Evolutionary conservation across 2,329 filamentous ascomycete genomes (phyloP), one percentile per base, ranked within the genome.

Genomic region (Dendryphion nanum): DNA sequence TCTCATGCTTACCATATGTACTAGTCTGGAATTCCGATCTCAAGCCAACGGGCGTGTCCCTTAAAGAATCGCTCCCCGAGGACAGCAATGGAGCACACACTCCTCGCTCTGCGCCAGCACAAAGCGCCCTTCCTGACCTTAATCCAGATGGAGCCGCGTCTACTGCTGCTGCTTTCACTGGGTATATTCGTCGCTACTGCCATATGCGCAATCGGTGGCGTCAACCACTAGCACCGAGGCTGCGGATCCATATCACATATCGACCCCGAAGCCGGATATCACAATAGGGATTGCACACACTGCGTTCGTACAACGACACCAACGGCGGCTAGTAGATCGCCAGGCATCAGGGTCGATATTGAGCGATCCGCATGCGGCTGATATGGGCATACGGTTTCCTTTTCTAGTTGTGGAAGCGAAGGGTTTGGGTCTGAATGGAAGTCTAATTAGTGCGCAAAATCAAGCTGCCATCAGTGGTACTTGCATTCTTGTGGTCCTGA

Each of bases 161-260:
- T n/a, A n/a, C n/a, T n/a, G 21, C 36, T 24, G 33, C 30, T 30
- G 33, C 35, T 10, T 50, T 48, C 38, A n/a, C 26, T 16, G 34
- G 42, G 21, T 19, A 44, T 14, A 28, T 48, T 45, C 48, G 18
- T 48, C 42, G 3, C 42, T 48, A 13, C 46, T 35, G 37, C 48
- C 45, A 17, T 47, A 39, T 28, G 36, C 42, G 32, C 38, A 33
- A 33, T 47, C 38, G 26, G 24, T 45, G n/a, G 42, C 48, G 10
- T 40, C 38, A 12, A 53, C 48, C 19, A 44, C 42, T 26, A 51
- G 42, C 28, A 49, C 35, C 18, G 42, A 51, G n/a, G n/a, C n/a
- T n/a, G n/a, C n/a, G n/a, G 21, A 24, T 24, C 21, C 21, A 7
- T 7, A 24, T 24, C 21, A n/a, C 21, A n/a, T 24, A n/a, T n/a